phyloP scores from a whole-genome alignment of 306 rosid species.

The Senna siamea region DNA sequence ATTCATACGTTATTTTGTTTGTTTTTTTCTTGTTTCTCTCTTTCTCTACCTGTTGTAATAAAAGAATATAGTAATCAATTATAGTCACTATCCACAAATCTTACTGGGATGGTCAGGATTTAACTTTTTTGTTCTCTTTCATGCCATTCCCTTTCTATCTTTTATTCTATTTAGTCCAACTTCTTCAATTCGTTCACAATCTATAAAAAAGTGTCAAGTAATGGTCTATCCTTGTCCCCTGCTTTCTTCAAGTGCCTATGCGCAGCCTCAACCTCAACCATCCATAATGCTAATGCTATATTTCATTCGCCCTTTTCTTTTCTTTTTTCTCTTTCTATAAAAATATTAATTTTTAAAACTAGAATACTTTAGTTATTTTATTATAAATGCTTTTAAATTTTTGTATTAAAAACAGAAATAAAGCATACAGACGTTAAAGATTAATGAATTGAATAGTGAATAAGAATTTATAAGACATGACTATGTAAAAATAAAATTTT shows the following conservation, averaged over 20 bases:
- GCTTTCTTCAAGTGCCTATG: background rate
- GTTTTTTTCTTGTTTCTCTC: background rate
- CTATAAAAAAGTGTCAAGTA: background rate
- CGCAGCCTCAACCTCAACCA: conserved; percentile 27
- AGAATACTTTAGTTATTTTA: too few species aligned
- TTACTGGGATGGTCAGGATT: background rate
- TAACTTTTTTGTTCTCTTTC: background rate
- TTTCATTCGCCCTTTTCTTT: background rate
- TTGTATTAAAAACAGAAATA: too few species aligned
- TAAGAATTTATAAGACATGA: too few species aligned
- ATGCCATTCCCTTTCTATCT: background rate
- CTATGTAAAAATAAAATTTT: too few species aligned
- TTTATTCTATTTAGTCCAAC: background rate
- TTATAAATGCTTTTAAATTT: too few species aligned
- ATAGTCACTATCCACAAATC: background rate
- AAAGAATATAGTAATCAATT: background rate
- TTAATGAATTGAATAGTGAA: too few species aligned
- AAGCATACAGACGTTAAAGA: too few species aligned
- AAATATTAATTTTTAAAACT: too few species aligned
- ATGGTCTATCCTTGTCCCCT: background rate
- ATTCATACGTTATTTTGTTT: too few species aligned
- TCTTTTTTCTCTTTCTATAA: too few species aligned
- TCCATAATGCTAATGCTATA: conserved; percentile 11
- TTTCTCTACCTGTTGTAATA: background rate
- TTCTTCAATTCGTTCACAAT: background rate